A percentile compares a stretch with the other conserved stretches of the same genome.
Conservation (phyloP, 1,284 basidiomycete genomes). For the Moesziomyces globuligerus region DNA sequence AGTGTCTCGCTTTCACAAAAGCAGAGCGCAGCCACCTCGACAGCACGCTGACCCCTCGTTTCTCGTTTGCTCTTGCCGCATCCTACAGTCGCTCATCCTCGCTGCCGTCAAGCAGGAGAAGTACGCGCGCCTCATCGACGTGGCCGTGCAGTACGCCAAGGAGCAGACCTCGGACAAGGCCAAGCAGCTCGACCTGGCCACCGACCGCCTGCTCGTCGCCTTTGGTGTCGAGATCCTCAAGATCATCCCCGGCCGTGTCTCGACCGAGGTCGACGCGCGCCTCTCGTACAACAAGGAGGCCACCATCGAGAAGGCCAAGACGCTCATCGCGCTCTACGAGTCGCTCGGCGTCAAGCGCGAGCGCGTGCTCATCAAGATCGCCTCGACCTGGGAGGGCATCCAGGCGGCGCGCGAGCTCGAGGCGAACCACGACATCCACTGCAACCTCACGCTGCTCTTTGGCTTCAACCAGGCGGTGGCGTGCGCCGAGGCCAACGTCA, state of each 20-base stretch:
- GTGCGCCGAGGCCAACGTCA: conserved; percentile 96
- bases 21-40: background rate
- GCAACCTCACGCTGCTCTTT: conserved; percentile 98
- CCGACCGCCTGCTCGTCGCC: conserved; percentile 92
- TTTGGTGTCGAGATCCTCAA: conserved; percentile 95
- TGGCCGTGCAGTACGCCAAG: conserved; percentile 84
- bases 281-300: conserved; percentile 94
- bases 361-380: conserved; percentile 94
- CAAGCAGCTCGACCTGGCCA: conserved; percentile 73
- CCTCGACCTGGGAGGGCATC: conserved; percentile 99
- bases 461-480: conserved; percentile 98
- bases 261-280: conserved; percentile 97
- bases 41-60: conserved; percentile 4
- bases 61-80: background rate
- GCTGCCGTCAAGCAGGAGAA: conserved; percentile 90
- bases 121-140: conserved; percentile 85
- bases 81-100: conserved; percentile 75
- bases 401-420: conserved; percentile 97
- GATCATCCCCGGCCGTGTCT: conserved; percentile 97
- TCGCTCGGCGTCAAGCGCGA: conserved; percentile 89
- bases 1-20: conserved; percentile 15
- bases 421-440: conserved; percentile 85
- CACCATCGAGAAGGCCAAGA: conserved; percentile 83
- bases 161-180: conserved; percentile 72
- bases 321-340: conserved; percentile 93